Evolutionary conservation across 2,329 filamentous ascomycete species (phyloP).

Genomic region (Periglandula ipomoeae): DNA sequence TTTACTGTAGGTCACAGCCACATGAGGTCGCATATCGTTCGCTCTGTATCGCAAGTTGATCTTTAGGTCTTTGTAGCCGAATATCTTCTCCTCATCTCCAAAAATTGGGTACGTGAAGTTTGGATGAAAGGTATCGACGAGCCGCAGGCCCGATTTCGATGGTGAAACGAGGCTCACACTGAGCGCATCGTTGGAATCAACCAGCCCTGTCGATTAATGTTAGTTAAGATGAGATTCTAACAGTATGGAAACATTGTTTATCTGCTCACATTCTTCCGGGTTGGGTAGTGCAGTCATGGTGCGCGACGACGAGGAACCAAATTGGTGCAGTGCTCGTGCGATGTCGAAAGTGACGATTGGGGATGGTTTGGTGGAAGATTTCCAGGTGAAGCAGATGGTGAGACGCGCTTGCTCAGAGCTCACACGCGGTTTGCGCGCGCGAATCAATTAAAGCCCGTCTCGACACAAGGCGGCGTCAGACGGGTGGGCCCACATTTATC

Average conservation of each 20-base stretch:
- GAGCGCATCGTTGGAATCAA: constrained; percentile 52
- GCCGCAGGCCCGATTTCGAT: constrained; percentile 39
- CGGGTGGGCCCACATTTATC: too few relatives aligned
- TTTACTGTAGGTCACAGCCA: constrained; percentile 62
- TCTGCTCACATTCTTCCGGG: constrained; percentile 26
- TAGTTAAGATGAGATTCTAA: too few relatives aligned
- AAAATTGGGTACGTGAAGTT: constrained; percentile 88
- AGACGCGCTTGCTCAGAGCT: constrained; percentile 8
- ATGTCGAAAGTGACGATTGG: background rate
- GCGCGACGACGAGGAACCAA: background rate
- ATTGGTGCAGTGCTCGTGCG: too few relatives aligned
- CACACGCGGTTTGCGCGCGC: constrained; percentile 14
- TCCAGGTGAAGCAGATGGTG: background rate
- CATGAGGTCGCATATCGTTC: constrained; percentile 67
- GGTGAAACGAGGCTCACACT: constrained; percentile 50
- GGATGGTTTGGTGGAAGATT: background rate
- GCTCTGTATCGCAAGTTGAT: constrained; percentile 62
- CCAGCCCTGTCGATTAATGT: constrained; percentile 37
- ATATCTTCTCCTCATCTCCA: constrained; percentile 83
- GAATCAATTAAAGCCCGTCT: constrained; percentile 19
- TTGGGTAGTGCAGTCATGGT: constrained; percentile 22
- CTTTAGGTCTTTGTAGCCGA: constrained; percentile 76
- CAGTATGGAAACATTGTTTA: too few relatives aligned
- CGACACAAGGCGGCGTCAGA: too few relatives aligned
- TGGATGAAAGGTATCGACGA: constrained; percentile 65